Base-by-base conservation (phyloP, 2,329 filamentous ascomycete genomes). In the Trichoderma arundinaceum region DNA sequence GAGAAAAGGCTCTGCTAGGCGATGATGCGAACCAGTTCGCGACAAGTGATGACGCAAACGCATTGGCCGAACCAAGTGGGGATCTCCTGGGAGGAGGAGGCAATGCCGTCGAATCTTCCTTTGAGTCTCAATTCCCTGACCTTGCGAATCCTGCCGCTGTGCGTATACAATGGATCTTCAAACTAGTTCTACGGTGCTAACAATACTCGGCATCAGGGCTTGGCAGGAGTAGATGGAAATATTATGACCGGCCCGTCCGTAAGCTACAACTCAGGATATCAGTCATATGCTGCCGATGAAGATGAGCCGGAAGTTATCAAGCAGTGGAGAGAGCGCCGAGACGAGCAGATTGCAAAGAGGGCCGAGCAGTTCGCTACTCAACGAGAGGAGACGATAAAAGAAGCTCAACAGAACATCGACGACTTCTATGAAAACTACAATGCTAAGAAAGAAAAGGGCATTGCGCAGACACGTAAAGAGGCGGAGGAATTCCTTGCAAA, bases 401-500 rank as follows among this genome's bases (percentile, higher is more conserved):
- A 95, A 72, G 95, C 95, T 10, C 92, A 93, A 75, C 87, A 94
- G 77, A 95, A 96, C 78, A 96, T 99, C 70, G 95, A 99, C 77
- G 95, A 97, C 77, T 99, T 98, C 81, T 99, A 99, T 84, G 94
- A 97, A 76, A 97, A 97, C 80, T 99, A 99, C 84, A 98, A 98
- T 83, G 89, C 90, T 79, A 97, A 97, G 83, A 94, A 95, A 78
- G 95, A 99, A 78, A 98, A 98, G 86, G 88, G 87, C 67, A 90
- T 97, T 71, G 84, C 90, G 22, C 92, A 96, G 82, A 95, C 94
- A 65, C 88, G 90, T 73, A 90, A 91, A 77, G 95, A 99, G 72
- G 95, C 94, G 7, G 94, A 98, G 74, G 89, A 97, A 75, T 99
- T 98, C 79, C 82, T 98, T 53, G 89, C 87, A 63, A 93, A 84